phyloP scores from a whole-genome alignment of 1,139 yeast genomes.

The Nakaseomyces delphensis region DNA sequence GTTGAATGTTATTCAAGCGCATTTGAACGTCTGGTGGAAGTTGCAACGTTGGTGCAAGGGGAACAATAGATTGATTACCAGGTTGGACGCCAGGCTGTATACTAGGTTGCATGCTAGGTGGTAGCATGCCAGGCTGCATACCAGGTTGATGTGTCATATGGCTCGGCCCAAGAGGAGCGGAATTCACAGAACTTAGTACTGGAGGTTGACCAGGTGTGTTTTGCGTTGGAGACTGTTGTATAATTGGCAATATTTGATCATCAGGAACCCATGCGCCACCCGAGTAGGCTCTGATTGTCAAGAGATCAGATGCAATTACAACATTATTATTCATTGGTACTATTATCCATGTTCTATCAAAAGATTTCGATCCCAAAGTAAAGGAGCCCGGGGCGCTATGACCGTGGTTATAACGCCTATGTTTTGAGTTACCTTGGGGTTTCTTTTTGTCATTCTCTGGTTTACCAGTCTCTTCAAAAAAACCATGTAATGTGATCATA shows the following conservation, averaged over 20 bases:
- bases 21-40: constrained; percentile 44
- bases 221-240: constrained; percentile 11
- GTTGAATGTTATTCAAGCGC: constrained; percentile 48
- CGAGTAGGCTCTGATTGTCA: constrained; percentile 57
- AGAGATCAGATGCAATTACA: constrained; percentile 76
- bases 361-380: constrained; percentile 57
- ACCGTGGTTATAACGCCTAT: constrained; percentile 32
- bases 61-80: constrained; percentile 5
- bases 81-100: not conserved
- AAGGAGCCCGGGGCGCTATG: constrained; percentile 29
- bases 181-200: not conserved
- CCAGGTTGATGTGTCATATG: not conserved
- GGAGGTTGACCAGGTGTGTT: constrained; percentile 6
- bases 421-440: constrained; percentile 18
- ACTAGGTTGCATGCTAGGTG: not conserved
- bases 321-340: constrained; percentile 64
- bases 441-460: constrained; percentile 37
- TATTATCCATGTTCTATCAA: constrained; percentile 78
- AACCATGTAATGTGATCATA: constrained; percentile 74
- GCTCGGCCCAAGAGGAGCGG: constrained; percentile 4
- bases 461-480: constrained; percentile 56
- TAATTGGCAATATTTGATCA: constrained; percentile 9
- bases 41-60: constrained; percentile 28
- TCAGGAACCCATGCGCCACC: constrained; percentile 49
- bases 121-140: not conserved